Evolutionary conservation across 345 rosid genomes (phyloP).

Genomic region (Sonneratia caseolaris): DNA sequence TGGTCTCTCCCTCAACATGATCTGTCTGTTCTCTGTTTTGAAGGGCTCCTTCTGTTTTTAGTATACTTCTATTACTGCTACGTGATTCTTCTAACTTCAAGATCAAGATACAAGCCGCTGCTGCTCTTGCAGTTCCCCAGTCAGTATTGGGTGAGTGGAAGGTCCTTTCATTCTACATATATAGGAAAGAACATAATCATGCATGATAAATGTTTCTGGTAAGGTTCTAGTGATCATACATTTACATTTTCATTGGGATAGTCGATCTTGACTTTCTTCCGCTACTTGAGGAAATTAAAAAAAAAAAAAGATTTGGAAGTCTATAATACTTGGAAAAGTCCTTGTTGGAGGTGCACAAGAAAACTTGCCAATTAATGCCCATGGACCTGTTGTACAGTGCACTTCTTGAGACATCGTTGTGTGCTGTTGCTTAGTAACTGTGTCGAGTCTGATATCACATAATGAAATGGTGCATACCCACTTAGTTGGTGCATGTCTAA

Average conservation of each 20-base stretch:
- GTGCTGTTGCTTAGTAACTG: not conserved
- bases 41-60: conserved; percentile 91
- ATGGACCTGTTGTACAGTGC: not conserved
- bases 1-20: not conserved
- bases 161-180: not conserved
- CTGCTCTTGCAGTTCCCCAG: conserved; percentile 84
- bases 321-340: not conserved
- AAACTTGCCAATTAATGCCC: not conserved
- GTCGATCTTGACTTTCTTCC: not conserved
- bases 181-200: not conserved
- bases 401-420: not conserved
- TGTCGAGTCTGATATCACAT: not conserved
- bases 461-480: not conserved
- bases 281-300: not conserved
- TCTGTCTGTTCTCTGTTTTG: conserved; percentile 2
- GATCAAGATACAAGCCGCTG: conserved; percentile 95
- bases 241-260: not conserved
- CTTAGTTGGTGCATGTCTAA: not conserved
- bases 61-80: conserved; percentile 61
- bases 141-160: conserved; percentile 47
- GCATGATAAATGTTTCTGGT: not conserved
- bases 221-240: not conserved
- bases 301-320: not conserved
- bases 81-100: conserved; percentile 91
- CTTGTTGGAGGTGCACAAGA: not conserved